Conservation (phyloP, 2,329 filamentous ascomycete species). For the Didymosphaeria variabile region DNA sequence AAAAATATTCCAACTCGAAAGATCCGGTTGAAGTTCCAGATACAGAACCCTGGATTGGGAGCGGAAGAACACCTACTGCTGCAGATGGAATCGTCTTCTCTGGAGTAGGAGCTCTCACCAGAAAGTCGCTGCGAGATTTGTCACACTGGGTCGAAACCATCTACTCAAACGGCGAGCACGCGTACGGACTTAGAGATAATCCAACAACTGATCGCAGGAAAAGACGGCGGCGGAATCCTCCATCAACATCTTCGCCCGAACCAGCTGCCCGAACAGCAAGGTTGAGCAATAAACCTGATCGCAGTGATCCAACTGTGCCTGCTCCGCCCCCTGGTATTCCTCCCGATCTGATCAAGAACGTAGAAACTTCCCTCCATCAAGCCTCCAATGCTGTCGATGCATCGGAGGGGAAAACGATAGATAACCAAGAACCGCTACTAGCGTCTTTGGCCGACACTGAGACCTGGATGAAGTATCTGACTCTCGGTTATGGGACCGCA, state of each 20-base stretch:
- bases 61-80: conserved; percentile 70
- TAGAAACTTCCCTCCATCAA: conserved; percentile 54
- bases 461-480: conserved; percentile 61
- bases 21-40: conserved; percentile 26
- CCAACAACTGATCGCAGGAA: conserved; percentile 71
- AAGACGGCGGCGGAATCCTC: conserved; percentile 52
- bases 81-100: conserved; percentile 89
- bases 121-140: conserved; percentile 74
- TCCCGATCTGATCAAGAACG: conserved; percentile 57
- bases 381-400: conserved; percentile 51
- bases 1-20: conserved; percentile 36
- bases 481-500: conserved; percentile 56
- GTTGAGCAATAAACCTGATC: conserved; percentile 1
- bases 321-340: conserved; percentile 52
- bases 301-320: conserved; percentile 14
- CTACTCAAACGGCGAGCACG: conserved; percentile 81
- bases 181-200: conserved; percentile 86
- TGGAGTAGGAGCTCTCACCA: conserved; percentile 77
- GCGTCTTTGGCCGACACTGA: conserved; percentile 56
- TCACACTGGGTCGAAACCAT: conserved; percentile 90
- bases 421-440: conserved; percentile 34
- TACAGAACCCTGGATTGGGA: conserved; percentile 74
- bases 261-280: conserved; percentile 13
- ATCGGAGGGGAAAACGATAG: conserved; percentile 22
- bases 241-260: conserved; percentile 23